A percentile compares a stretch with the other conserved stretches of the same genome.
phyloP scores from a whole-genome alignment of 768 basidiomycete species.

The Macrolepiota fuliginosa region DNA sequence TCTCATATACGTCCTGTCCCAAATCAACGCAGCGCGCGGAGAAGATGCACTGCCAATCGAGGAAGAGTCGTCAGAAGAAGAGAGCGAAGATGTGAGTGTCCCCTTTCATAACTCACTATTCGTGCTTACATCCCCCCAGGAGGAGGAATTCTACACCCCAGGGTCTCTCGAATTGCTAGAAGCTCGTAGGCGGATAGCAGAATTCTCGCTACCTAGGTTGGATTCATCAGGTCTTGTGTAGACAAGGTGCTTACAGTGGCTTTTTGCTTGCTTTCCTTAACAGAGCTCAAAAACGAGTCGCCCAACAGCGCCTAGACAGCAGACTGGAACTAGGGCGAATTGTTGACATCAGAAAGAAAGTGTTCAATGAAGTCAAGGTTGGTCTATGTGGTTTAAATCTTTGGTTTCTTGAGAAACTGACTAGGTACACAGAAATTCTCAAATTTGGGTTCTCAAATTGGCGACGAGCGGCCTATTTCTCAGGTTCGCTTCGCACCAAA shows the following conservation, averaged over 20 bases:
- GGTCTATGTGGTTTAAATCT: constrained; percentile 17
- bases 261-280: constrained; percentile 36
- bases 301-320: constrained; percentile 89
- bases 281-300: constrained; percentile 95
- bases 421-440: constrained; percentile 62
- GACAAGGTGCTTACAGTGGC: constrained; percentile 77
- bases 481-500: constrained; percentile 95
- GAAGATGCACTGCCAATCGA: constrained; percentile 78
- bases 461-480: constrained; percentile 92
- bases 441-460: constrained; percentile 96
- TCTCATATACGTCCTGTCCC: constrained; percentile 89
- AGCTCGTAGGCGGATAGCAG: constrained; percentile 74
- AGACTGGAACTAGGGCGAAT: constrained; percentile 83
- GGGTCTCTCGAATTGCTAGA: constrained; percentile 73
- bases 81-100: constrained; percentile 39
- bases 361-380: constrained; percentile 89
- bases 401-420: neutral
- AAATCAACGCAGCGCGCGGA: constrained; percentile 87
- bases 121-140: constrained; percentile 36
- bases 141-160: constrained; percentile 95
- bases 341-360: constrained; percentile 89
- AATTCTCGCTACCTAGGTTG: constrained; percentile 95
- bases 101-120: neutral
- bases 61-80: constrained; percentile 71
- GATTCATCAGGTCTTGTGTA: constrained; percentile 58